Conservation (phyloP, 75 land plant genomes). For the Chamaecyparis obtusa region DNA sequence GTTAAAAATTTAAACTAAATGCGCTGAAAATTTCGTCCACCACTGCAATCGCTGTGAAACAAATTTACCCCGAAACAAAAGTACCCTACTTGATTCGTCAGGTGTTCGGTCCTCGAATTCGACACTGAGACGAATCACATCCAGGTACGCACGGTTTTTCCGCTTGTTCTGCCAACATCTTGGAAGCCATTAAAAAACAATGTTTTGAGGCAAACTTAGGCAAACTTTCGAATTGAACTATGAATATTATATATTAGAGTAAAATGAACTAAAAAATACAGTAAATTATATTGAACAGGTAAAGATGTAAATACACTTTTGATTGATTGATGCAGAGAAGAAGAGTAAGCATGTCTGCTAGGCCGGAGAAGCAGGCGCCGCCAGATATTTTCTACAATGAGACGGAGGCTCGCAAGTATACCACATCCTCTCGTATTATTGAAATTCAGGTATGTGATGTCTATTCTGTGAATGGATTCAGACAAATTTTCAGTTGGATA, state of each 20-base stretch:
- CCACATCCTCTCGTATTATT: conserved; percentile 93
- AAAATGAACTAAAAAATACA: background rate
- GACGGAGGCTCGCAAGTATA: conserved; percentile 89
- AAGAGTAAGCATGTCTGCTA: conserved; percentile 34
- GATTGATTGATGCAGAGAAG: conserved; percentile 5
- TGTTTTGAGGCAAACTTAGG: background rate
- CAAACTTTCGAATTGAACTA: background rate
- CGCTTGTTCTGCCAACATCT: too few species aligned
- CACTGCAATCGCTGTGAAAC: too few species aligned
- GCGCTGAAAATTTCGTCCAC: too few species aligned
- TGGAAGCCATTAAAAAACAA: too few species aligned
- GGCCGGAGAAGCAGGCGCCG: conserved; percentile 89
- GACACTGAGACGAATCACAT: too few species aligned
- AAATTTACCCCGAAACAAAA: too few species aligned
- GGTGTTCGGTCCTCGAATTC: too few species aligned
- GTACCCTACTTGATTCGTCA: too few species aligned
- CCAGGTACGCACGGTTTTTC: too few species aligned
- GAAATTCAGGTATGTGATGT: conserved; percentile 67
- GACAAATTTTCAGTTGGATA: background rate
- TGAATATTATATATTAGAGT: background rate
- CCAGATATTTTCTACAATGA: conserved; percentile 97
- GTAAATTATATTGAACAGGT: background rate
- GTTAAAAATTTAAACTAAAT: too few species aligned
- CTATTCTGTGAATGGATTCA: background rate
- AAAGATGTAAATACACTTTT: background rate